Evolutionary conservation across 2,329 filamentous ascomycete species (phyloP).

Genomic region (Fusarium subglutinans): DNA sequence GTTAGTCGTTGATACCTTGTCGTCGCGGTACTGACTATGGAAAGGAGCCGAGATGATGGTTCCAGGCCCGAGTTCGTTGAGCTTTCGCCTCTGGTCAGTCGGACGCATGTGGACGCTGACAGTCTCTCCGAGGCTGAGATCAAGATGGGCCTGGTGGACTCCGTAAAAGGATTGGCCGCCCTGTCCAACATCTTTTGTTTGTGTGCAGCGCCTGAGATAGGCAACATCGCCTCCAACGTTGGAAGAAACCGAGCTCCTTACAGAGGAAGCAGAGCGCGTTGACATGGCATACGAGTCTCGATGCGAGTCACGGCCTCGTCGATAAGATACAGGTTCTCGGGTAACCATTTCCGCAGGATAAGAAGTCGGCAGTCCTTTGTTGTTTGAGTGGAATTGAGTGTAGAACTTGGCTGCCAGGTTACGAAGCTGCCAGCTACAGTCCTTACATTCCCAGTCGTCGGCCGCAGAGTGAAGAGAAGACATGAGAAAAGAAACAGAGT

Average conservation of each 20-base stretch:
- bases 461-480: background rate
- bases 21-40: conserved; percentile 16
- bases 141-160: conserved; percentile 6
- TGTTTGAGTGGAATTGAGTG: background rate
- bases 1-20: background rate
- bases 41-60: conserved; percentile 33
- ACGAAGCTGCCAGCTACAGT: conserved; percentile 7
- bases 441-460: conserved; percentile 12
- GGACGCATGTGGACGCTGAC: conserved; percentile 14
- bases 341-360: background rate
- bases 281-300: background rate
- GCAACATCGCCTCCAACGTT: background rate
- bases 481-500: background rate
- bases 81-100: background rate
- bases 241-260: background rate
- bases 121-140: conserved; percentile 5
- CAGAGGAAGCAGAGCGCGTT: background rate
- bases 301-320: too few relatives aligned
- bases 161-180: conserved; percentile 3
- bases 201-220: background rate
- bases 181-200: background rate
- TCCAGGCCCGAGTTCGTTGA: conserved; percentile 6
- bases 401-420: background rate
- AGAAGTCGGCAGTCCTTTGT: background rate
- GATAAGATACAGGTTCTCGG: background rate